These are phyloP conservation scores for Dothistroma pini DNA, from an alignment of 2,329 filamentous ascomycete species.

Conservation along the genomic window DNA sequence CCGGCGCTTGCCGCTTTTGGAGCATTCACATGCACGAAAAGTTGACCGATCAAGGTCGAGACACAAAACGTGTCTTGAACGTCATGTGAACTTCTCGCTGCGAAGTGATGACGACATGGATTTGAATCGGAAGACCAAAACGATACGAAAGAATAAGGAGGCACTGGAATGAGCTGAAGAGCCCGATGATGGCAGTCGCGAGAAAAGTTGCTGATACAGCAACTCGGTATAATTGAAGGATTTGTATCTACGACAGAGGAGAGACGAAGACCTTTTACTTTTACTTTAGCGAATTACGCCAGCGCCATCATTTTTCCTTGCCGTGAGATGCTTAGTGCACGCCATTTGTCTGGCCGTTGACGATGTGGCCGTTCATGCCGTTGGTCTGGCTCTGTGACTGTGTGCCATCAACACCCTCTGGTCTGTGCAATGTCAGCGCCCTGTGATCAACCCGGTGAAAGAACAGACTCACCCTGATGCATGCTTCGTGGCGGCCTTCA, in stretches of 20 bases:
- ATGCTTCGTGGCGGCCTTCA: constrained; percentile 28
- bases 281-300: neutral
- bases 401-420: constrained; percentile 30
- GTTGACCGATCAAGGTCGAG: neutral
- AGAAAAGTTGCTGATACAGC: neutral
- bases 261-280: constrained; percentile 1
- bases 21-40: neutral
- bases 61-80: neutral
- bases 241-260: neutral
- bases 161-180: neutral
- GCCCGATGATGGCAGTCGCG: neutral
- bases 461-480: constrained; percentile 27
- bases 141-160: neutral
- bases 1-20: neutral
- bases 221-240: neutral
- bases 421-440: neutral
- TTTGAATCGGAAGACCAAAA: neutral
- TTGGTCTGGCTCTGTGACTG: constrained; percentile 19
- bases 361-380: constrained; percentile 17
- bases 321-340: neutral
- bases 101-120: neutral
- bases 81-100: neutral
- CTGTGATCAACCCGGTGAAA: too few relatives aligned
- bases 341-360: constrained; percentile 16
- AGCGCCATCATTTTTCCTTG: neutral